Evolutionary conservation across 2,329 filamentous ascomycete genomes (phyloP), one percentile per base, ranked within the genome.

Genomic region (Xylaria sp.): DNA sequence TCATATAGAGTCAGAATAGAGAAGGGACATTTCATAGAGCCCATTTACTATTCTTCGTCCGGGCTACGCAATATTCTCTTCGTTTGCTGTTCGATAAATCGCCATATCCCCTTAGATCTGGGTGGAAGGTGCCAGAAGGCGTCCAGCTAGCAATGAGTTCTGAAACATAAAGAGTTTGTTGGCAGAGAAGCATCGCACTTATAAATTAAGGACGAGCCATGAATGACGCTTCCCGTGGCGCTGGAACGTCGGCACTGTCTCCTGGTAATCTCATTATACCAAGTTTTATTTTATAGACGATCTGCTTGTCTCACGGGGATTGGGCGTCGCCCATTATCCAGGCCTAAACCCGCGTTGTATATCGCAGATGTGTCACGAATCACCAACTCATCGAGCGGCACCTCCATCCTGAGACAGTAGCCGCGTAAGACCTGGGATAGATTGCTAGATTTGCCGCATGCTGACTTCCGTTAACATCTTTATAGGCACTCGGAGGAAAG

Each of bases 121-220:
- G 34, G 25, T 54, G 51, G 51, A 34, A 28, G 51, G 13, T 34
- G 13, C 51, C 25, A 7, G 25, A 34, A 28, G 51, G 51, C 8
- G 51, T 8, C 51, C 6, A 54, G 28, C 34, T 15, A 34, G 51
- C 15, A 34, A 54, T n/a, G 51, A 54, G n/a, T 54, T 34, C 8
- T 54, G 51, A 54, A 54, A n/a, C 23, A 54, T 15, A 54, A 54
- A 15, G 13, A 54, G 25, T 54, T 54, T 15, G 51, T 54, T 34
- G 51, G 51, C 8, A 25, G 51, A 13, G 8, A 31, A 12, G 7
- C 13, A 3, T 25, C 13, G 8, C 23, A n/a, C 4, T 23, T 54
- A 9, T 20, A 54, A 34, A 34, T 15, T 15, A 54, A 54, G 51
- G 51, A 12, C 31, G 51, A 54, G 51, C 51, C 28, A 54, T 54